Percentiles rank a stretch among this genome's conserved stretches.
phyloP scores from a whole-genome alignment of 192 early-diverging fungal species.

The Tieghemiomyces parasiticus region DNA sequence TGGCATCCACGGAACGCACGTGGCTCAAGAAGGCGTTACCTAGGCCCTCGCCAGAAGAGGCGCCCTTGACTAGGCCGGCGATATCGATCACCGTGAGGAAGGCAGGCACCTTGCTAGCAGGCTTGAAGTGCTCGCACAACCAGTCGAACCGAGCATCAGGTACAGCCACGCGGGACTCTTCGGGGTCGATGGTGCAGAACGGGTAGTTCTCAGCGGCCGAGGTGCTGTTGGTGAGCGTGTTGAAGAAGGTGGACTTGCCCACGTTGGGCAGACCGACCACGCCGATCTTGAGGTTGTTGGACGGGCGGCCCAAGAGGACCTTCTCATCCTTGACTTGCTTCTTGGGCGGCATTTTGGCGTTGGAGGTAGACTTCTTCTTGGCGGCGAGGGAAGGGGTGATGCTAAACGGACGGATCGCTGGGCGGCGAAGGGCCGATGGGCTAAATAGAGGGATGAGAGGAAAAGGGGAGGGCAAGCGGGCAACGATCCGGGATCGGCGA shows the following conservation, averaged over 20 bases:
- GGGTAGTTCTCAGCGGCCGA: slow-evolving; percentile 87
- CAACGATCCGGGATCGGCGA: too few relatives aligned
- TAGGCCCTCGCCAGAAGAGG: slow-evolving; percentile 55
- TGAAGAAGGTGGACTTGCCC: slow-evolving; percentile 80
- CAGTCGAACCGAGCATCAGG: slow-evolving; percentile 84
- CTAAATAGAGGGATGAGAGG: too few relatives aligned
- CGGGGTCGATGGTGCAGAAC: slow-evolving; percentile 94
- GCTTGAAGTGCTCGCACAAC: slow-evolving; percentile 52
- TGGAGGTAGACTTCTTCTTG: slow-evolving; percentile 10
- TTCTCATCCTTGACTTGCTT: slow-evolving; percentile 61
- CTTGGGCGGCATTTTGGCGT: slow-evolving; percentile 67
- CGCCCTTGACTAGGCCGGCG: slow-evolving; percentile 94
- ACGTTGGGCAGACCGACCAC: slow-evolving; percentile 98
- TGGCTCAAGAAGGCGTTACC: slow-evolving; percentile 94
- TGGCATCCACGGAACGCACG: slow-evolving; percentile 71
- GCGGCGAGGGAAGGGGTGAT: neutral
- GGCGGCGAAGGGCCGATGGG: too few relatives aligned
- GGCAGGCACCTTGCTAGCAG: slow-evolving; percentile 47
- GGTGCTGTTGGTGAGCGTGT: slow-evolving; percentile 56
- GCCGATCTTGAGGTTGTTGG: slow-evolving; percentile 84
- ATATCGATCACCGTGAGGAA: slow-evolving; percentile 92
- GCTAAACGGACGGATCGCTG: too few relatives aligned
- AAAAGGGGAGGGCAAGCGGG: too few relatives aligned
- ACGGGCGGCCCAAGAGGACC: slow-evolving; percentile 59
- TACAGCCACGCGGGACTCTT: slow-evolving; percentile 80